phyloP scores from a whole-genome alignment of 202 grass and related monocot genomes.

The Panicum hallii region DNA sequence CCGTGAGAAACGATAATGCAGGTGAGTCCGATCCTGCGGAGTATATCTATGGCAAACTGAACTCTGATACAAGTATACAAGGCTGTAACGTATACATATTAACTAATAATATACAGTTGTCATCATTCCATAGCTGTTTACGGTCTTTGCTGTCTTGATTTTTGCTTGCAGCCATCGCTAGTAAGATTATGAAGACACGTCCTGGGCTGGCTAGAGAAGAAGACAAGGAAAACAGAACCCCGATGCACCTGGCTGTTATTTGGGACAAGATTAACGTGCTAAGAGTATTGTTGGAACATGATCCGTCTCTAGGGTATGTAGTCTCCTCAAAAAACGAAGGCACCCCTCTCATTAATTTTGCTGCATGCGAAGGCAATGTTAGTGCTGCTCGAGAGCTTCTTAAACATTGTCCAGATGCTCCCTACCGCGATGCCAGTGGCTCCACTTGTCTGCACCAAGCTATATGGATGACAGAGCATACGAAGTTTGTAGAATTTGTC shows the following conservation, averaged over 20 bases:
- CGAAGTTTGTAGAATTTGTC: background rate
- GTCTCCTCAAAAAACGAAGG: no score
- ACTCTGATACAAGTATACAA: no score
- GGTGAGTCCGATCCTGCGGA: no score
- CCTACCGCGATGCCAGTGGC: background rate
- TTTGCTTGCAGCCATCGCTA: background rate
- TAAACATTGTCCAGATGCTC: slow-evolving; percentile 44
- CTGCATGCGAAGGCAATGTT: background rate
- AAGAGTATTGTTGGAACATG: slow-evolving; percentile 3
- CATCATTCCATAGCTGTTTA: no score
- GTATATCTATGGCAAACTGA: no score
- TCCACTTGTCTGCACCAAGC: slow-evolving; percentile 18
- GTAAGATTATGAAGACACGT: background rate
- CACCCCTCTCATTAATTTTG: background rate
- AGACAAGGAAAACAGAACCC: background rate
- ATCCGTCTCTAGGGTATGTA: slow-evolving; percentile 37
- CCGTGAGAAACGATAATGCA: slow-evolving; percentile 38
- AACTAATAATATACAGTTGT: no score
- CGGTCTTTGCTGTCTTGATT: no score
- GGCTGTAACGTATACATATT: no score
- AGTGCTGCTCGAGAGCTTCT: slow-evolving; percentile 15
- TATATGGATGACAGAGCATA: fast-evolving
- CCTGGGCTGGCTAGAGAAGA: slow-evolving; percentile 15
- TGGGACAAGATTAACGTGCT: slow-evolving; percentile 3
- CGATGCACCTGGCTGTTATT: background rate